Conservation (phyloP, 345 rosid genomes). For the Citrus glauca region DNA sequence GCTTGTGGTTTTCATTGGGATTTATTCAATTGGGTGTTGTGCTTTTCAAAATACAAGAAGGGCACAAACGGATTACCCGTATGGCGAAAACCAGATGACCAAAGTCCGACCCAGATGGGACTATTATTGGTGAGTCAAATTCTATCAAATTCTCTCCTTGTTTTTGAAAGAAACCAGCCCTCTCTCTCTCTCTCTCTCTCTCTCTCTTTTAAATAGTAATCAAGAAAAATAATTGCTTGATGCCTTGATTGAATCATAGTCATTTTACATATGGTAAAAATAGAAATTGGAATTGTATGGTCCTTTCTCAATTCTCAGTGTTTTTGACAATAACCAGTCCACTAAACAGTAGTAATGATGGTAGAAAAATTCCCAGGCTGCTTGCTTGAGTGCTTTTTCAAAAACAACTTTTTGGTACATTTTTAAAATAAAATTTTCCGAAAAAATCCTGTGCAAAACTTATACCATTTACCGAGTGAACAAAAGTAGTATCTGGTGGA, state of each 20-base stretch:
- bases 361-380: no score
- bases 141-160: neutral
- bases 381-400: neutral
- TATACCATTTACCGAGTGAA: neutral
- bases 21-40: constrained; percentile 77
- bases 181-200: no score
- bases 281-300: neutral
- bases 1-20: constrained; percentile 60
- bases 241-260: neutral
- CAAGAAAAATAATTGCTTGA: neutral
- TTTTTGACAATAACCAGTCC: no score
- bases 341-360: no score
- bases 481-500: no score
- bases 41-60: constrained; percentile 71
- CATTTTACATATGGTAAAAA: neutral
- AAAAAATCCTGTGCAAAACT: neutral
- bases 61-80: constrained; percentile 57
- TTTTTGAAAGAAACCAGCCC: neutral
- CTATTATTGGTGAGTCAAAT: constrained; percentile 55
- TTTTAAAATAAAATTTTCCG: neutral
- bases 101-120: constrained; percentile 78
- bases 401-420: no score
- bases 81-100: constrained; percentile 61
- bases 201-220: neutral
- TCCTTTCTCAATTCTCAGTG: neutral